Evolutionary conservation across 495 filamentous ascomycete genomes (phyloP), one percentile per base, ranked within the genome.

Genomic region (Cercophora newfieldiana): DNA sequence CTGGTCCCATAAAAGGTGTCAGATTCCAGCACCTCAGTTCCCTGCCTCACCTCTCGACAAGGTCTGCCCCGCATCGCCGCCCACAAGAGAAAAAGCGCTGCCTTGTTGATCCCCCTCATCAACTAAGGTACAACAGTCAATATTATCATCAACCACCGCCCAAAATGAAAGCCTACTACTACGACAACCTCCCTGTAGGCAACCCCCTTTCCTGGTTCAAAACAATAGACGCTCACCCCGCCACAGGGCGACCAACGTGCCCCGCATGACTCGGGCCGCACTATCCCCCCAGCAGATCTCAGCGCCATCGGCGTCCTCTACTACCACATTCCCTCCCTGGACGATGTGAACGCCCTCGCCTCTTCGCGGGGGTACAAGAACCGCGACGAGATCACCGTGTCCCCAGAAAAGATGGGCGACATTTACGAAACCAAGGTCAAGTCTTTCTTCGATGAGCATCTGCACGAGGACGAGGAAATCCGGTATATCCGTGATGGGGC

Each of bases 381-480:
- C 82, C 91, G 95, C 18, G 95, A 99, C 78, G 88, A 94, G 78
- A 90, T 97, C 73, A 89, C 83, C 67, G 90, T 98, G n/a, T 94
- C 92, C 22, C 94, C 93, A 0, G 84, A 85, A 66, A 89, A 86
- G 63, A 93, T 98, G 92, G 94, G 94, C 59, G 89, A 84, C 49
- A 78, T 85, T 29, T 94, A 94, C 79, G 95, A 99, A 79, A 85
- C 88, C 66, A 97, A 98, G 74, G 91, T 99, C 66, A 92, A 91
- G 80, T 86, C 75, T 65, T 99, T 99, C 82, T 98, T 98, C 81
- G 75, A 89, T 51, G 95, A 99, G 83, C 95, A 99, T 77, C 78
- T 98, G 70, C 95, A 99, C 70, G 95, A 99, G 81, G 96, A 98
- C 73, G 95, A 99, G 82, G 95, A 99, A 86, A 99, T 99, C 65